phyloP scores from a whole-genome alignment of 2,329 filamentous ascomycete species.

The Chlorencoelia australis region DNA sequence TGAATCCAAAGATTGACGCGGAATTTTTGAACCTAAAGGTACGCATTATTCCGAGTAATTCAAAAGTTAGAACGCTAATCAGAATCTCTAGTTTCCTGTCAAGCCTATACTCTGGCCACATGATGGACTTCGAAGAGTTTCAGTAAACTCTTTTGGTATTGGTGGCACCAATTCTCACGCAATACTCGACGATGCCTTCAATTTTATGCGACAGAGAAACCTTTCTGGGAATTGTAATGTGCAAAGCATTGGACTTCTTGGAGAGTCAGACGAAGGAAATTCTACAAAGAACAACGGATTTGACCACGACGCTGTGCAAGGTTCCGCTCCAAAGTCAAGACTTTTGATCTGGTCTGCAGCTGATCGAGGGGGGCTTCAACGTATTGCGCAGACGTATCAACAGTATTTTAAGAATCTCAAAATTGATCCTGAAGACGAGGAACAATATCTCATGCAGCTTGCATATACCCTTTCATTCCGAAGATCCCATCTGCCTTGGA shows the following conservation, averaged over 20 bases:
- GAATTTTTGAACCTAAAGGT: conserved; percentile 4
- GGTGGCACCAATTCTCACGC: conserved; percentile 18
- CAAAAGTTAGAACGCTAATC: conserved; percentile 4
- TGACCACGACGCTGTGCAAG: too few relatives aligned
- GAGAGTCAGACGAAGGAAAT: not conserved
- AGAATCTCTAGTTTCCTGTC: conserved; percentile 17
- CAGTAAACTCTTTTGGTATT: conserved; percentile 20
- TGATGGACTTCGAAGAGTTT: conserved; percentile 6
- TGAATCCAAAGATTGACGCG: conserved; percentile 26
- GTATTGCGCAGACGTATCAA: not conserved
- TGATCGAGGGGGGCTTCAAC: not conserved
- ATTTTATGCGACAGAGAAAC: not conserved
- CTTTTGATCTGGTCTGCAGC: not conserved
- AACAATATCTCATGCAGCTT: not conserved
- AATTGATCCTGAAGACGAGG: not conserved
- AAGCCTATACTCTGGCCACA: conserved; percentile 7
- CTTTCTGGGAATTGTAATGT: not conserved
- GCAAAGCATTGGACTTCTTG: not conserved
- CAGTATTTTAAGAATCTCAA: not conserved
- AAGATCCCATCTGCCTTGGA: conserved; percentile 5
- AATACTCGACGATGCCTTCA: conserved; percentile 7
- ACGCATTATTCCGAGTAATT: conserved; percentile 8
- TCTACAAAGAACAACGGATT: too few relatives aligned
- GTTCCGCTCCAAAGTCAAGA: not conserved
- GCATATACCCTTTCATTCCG: conserved; percentile 7